These are phyloP conservation scores for Phaeodactylum tricornutum DNA, from an alignment of 108 stramenopile species.

Conservation along the genomic window DNA sequence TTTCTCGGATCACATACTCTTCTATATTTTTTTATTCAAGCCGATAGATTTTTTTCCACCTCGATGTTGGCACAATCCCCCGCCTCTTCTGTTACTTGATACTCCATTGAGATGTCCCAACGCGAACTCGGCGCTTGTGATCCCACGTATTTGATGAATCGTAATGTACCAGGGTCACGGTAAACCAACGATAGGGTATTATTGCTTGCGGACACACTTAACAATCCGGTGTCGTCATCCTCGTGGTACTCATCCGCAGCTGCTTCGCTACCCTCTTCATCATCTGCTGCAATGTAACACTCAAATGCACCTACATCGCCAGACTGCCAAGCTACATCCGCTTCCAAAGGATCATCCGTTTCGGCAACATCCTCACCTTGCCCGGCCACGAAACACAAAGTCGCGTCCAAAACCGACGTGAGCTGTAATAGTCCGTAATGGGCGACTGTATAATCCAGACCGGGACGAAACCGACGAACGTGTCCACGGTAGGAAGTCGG, in stretches of 20 bases:
- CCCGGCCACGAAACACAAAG: constrained; percentile 65
- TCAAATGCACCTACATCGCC: constrained; percentile 94
- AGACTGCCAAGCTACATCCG: constrained; percentile 71
- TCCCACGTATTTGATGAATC: constrained; percentile 94
- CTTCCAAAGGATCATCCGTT: constrained; percentile 38
- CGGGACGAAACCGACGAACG: constrained; percentile 90
- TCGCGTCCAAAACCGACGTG: constrained; percentile 76
- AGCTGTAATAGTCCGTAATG: constrained; percentile 73
- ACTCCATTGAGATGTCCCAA: constrained; percentile 89
- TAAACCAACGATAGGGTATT: constrained; percentile 90
- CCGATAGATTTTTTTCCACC: background rate
- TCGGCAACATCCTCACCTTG: constrained; percentile 24
- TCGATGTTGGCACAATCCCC: constrained; percentile 36
- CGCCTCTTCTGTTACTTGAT: constrained; percentile 43
- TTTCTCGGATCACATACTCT: no score
- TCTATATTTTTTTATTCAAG: no score
- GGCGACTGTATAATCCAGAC: constrained; percentile 95
- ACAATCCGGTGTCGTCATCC: constrained; percentile 86
- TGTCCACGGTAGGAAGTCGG: constrained; percentile 53
- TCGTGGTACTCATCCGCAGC: constrained; percentile 82
- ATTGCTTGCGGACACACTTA: constrained; percentile 88
- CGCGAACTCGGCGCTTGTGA: constrained; percentile 82
- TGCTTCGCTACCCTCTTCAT: constrained; percentile 43
- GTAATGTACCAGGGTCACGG: constrained; percentile 87
- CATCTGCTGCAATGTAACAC: constrained; percentile 92